A percentile compares a stretch with the other conserved stretches of the same genome.
Conservation (phyloP, 345 rosid genomes). For the Gossypium ekmanianum region DNA sequence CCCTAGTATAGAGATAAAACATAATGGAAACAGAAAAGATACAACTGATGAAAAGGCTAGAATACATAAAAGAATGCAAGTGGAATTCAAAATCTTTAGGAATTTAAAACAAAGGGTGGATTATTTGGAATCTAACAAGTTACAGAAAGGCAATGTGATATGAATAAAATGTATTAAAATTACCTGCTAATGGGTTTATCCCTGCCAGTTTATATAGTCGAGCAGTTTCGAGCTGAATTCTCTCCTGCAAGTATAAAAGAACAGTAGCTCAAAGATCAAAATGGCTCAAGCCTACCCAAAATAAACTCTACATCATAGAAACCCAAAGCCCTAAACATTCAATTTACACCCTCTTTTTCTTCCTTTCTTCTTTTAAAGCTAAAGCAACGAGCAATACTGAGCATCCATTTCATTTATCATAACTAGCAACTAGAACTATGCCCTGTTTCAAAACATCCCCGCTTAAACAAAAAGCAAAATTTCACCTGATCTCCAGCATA, state of each 20-base stretch:
- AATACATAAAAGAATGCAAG: neutral
- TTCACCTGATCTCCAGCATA: constrained; percentile 72
- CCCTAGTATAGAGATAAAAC: neutral
- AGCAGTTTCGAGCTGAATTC: constrained; percentile 88
- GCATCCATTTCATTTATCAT: constrained; percentile 24
- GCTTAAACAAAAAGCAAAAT: neutral
- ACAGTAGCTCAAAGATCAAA: neutral
- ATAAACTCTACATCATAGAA: neutral
- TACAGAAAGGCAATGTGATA: neutral
- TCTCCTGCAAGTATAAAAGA: constrained; percentile 58
- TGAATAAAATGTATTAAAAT: neutral
- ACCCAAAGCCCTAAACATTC: neutral
- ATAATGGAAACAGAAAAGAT: neutral
- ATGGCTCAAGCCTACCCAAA: neutral
- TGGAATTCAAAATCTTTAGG: neutral
- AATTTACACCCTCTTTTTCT: neutral
- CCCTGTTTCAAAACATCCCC: neutral
- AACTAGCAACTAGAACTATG: neutral
- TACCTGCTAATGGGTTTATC: constrained; percentile 91
- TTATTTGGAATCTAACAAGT: neutral
- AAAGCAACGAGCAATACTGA: neutral
- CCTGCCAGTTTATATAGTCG: constrained; percentile 90
- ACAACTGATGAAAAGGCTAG: no score
- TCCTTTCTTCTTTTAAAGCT: neutral
- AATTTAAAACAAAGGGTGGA: neutral